phyloP scores from a whole-genome alignment of 75 land plant species.

The Adiantum capillusveneris region DNA sequence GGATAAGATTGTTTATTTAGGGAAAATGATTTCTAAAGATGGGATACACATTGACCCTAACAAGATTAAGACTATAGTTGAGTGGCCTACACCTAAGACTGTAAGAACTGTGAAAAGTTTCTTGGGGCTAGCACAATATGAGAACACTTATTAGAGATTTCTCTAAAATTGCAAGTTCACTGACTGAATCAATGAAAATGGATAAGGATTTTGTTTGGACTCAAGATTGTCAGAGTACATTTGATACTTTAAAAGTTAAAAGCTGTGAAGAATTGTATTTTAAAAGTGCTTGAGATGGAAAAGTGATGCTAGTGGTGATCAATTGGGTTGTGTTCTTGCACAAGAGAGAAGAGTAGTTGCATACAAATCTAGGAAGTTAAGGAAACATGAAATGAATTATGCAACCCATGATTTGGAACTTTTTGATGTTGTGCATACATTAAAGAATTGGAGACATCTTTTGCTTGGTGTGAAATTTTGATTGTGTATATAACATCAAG shows the following conservation, averaged over 20 bases:
- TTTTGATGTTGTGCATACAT: background rate
- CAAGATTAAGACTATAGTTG: too few species aligned
- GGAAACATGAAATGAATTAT: too few species aligned
- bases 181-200: background rate
- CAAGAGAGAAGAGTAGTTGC: too few species aligned
- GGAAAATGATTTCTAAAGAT: background rate
- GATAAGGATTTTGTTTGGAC: too few species aligned
- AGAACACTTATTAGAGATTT: too few species aligned
- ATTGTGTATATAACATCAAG: background rate
- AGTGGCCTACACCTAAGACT: background rate
- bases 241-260: background rate
- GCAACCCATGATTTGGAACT: too few species aligned
- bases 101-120: background rate
- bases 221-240: fast-evolving
- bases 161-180: background rate
- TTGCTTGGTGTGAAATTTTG: background rate
- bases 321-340: background rate
- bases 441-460: slow-evolving; percentile 1
- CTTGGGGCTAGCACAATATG: background rate
- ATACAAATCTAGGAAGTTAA: too few species aligned
- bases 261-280: background rate
- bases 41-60: background rate
- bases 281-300: too few species aligned
- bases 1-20: slow-evolving; percentile 3
- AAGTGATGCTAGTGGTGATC: background rate